Percentiles rank a stretch among this genome's conserved stretches.
Conservation (phyloP, 352 stramenopile genomes). For the Pelagophyceae sp. region DNA sequence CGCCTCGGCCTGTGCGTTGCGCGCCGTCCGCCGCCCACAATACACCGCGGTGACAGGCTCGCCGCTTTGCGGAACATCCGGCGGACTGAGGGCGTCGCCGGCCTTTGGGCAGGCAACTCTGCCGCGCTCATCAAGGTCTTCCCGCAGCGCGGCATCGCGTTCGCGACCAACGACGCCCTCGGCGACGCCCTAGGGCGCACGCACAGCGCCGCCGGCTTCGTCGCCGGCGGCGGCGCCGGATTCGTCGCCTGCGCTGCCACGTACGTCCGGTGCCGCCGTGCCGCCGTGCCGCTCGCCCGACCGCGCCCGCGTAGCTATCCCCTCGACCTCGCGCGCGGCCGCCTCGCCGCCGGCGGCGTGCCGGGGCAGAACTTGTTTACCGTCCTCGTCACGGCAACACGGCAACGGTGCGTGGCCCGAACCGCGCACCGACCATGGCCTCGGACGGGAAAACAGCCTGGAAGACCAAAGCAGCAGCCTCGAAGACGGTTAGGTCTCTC, state of each 20-base stretch:
- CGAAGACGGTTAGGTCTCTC: too few species aligned
- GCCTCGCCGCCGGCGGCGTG: conserved; percentile 47
- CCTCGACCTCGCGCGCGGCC: conserved; percentile 58
- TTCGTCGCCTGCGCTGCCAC: conserved; percentile 53
- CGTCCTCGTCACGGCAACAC: too few species aligned
- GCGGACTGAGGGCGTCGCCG: conserved; percentile 52
- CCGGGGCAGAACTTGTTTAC: too few species aligned
- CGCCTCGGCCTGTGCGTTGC: conserved; percentile 11
- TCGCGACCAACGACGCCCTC: conserved; percentile 61
- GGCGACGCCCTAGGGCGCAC: conserved; percentile 17
- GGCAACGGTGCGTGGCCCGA: too few species aligned
- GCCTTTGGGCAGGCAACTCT: conserved; percentile 63
- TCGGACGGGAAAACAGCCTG: too few species aligned
- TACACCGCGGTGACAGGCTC: not conserved
- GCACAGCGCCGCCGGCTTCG: conserved; percentile 43
- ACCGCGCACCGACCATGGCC: too few species aligned
- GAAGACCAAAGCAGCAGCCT: too few species aligned
- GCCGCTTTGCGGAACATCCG: conserved; percentile 46
- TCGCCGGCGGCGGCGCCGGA: conserved; percentile 51
- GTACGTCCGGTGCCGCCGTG: not conserved
- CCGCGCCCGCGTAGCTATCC: conserved; percentile 39
- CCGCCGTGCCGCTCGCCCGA: not conserved
- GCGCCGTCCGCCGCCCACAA: not conserved
- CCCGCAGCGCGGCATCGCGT: conserved; percentile 59
- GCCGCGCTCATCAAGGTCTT: conserved; percentile 62